phyloP scores from a whole-genome alignment of 1,284 basidiomycete genomes.

The Marasmius oreades region DNA sequence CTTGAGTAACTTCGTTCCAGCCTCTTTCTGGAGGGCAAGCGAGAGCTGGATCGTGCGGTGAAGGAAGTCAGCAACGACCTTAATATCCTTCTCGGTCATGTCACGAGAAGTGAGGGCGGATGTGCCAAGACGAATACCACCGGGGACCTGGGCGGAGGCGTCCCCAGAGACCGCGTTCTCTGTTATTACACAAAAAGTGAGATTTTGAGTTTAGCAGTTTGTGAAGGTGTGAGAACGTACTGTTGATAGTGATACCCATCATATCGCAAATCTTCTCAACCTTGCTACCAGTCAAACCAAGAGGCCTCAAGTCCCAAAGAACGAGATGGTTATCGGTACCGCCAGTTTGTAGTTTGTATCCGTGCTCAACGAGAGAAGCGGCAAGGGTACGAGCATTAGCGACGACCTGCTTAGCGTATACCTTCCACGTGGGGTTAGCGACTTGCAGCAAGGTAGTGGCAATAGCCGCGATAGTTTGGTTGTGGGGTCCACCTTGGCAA shows the following conservation, averaged over 20 bases:
- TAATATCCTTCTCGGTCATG: constrained; percentile 88
- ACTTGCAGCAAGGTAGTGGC: constrained; percentile 96
- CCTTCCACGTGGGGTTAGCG: constrained; percentile 86
- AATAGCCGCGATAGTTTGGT: constrained; percentile 97
- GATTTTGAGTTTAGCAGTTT: not conserved
- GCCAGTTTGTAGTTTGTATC: constrained; percentile 95
- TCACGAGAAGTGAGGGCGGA: constrained; percentile 93
- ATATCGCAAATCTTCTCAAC: constrained; percentile 98
- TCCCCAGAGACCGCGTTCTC: constrained; percentile 98
- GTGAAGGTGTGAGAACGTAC: constrained; percentile 40
- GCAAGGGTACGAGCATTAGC: constrained; percentile 82
- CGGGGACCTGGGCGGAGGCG: constrained; percentile 92
- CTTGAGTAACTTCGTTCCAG: constrained; percentile 92
- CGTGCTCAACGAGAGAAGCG: constrained; percentile 65
- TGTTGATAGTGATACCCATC: constrained; percentile 94
- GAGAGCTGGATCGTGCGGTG: constrained; percentile 91
- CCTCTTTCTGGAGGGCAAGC: constrained; percentile 87
- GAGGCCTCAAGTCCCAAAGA: constrained; percentile 95
- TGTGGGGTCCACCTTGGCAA: constrained; percentile 99
- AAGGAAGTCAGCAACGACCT: constrained; percentile 87
- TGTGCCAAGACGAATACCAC: constrained; percentile 96
- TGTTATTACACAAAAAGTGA: constrained; percentile 29
- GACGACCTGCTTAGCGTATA: constrained; percentile 94
- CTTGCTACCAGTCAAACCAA: constrained; percentile 95
- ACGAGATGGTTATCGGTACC: constrained; percentile 98